phyloP scores from a whole-genome alignment of 1,284 basidiomycete genomes.

The Leccinum griseonigrum region DNA sequence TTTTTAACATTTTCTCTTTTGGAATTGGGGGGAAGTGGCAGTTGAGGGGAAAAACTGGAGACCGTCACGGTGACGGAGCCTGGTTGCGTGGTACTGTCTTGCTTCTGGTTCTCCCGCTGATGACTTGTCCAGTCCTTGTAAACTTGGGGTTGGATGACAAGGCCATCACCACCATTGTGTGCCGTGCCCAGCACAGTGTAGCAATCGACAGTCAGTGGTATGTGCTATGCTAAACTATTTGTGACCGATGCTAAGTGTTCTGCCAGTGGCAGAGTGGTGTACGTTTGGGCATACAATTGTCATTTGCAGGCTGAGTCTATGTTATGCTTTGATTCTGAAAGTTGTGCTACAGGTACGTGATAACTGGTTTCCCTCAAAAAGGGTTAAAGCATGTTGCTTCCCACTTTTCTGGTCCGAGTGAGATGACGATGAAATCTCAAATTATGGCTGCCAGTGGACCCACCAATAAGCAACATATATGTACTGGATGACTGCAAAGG shows the following conservation, averaged over 20 bases:
- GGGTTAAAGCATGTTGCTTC: not conserved
- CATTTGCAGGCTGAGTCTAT: conserved; percentile 77
- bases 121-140: conserved; percentile 53
- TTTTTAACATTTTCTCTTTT: conserved; percentile 70
- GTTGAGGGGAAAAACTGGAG: conserved; percentile 86
- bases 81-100: conserved; percentile 41
- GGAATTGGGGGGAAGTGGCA: conserved; percentile 94
- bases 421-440: conserved; percentile 57
- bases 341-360: conserved; percentile 64
- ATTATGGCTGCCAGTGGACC: conserved; percentile 71
- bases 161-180: conserved; percentile 78
- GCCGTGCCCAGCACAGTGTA: conserved; percentile 84
- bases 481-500: conserved; percentile 85
- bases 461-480: conserved; percentile 72
- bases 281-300: conserved; percentile 85
- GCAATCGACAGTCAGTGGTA: conserved; percentile 78
- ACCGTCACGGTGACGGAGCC: conserved; percentile 45
- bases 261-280: conserved; percentile 50
- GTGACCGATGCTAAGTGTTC: conserved; percentile 7
- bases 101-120: conserved; percentile 10
- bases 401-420: conserved; percentile 73
- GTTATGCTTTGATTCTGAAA: conserved; percentile 75
- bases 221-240: conserved; percentile 17
- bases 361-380: not conserved
- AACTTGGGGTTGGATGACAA: conserved; percentile 65